Conservation (phyloP, 1,284 basidiomycete genomes). For the Entoloma clypeatum region DNA sequence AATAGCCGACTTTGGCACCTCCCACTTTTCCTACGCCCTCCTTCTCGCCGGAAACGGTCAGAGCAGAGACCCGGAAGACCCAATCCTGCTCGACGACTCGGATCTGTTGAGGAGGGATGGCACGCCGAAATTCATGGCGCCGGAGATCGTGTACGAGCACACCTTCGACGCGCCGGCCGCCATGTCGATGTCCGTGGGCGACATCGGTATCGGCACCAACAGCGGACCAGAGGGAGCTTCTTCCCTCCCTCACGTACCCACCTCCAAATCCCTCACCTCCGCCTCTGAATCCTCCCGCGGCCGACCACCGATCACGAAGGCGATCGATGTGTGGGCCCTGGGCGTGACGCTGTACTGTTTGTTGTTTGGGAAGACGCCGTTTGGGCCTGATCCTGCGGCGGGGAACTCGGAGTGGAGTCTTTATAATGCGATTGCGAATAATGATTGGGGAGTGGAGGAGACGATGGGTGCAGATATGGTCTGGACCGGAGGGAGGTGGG, state of each 20-base stretch:
- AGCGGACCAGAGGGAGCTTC: no score
- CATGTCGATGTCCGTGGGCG: constrained; percentile 16
- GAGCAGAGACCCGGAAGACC: constrained; percentile 45
- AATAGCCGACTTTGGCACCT: constrained; percentile 97
- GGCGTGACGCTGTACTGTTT: constrained; percentile 98
- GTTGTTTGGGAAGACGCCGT: constrained; percentile 67
- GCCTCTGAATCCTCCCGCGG: no score
- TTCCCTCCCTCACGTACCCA: constrained; percentile 18
- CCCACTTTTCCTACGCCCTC: constrained; percentile 89
- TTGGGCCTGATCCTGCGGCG: constrained; percentile 42
- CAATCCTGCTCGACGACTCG: constrained; percentile 77
- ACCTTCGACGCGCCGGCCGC: constrained; percentile 13
- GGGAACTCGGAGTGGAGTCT: constrained; percentile 65
- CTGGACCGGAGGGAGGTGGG: constrained; percentile 54
- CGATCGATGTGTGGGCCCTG: constrained; percentile 98
- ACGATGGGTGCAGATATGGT: constrained; percentile 75
- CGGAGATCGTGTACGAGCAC: constrained; percentile 83
- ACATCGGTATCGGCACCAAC: constrained; percentile 8
- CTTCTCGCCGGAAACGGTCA: constrained; percentile 55
- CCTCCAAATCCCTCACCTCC: constrained; percentile 9
- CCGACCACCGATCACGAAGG: constrained; percentile 83
- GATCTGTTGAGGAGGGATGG: constrained; percentile 93
- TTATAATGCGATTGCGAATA: constrained; percentile 81
- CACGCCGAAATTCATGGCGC: constrained; percentile 96
- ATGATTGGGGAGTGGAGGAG: constrained; percentile 70